phyloP scores from a whole-genome alignment of 2,329 filamentous ascomycete genomes.

The Venturia asperata region DNA sequence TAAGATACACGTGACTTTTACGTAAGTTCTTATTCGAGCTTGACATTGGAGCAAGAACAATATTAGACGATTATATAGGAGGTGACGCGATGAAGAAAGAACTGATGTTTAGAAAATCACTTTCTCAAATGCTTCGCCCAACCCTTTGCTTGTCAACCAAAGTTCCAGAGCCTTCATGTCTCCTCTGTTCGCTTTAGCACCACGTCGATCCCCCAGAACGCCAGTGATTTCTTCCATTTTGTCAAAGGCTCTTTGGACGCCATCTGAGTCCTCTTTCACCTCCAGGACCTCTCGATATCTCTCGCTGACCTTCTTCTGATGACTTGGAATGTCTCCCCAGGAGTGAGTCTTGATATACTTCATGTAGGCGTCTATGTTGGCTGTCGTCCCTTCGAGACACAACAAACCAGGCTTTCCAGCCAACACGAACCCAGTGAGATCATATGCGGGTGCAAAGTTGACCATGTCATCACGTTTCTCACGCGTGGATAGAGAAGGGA shows the following conservation, averaged over 20 bases:
- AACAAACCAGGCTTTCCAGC: slow-evolving; percentile 53
- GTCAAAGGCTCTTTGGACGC: slow-evolving; percentile 38
- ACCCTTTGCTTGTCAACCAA: slow-evolving; percentile 41
- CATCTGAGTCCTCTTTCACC: slow-evolving; percentile 17
- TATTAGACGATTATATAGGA: too few species aligned
- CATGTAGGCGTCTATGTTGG: slow-evolving; percentile 52
- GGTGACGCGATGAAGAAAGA: not conserved
- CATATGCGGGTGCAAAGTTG: slow-evolving; percentile 45
- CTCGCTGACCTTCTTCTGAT: slow-evolving; percentile 58
- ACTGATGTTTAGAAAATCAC: slow-evolving; percentile 28
- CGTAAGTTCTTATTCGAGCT: too few species aligned
- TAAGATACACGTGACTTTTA: too few species aligned
- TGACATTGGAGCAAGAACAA: too few species aligned
- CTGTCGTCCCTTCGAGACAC: slow-evolving; percentile 45
- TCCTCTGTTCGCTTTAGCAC: slow-evolving; percentile 44
- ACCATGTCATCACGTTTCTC: slow-evolving; percentile 53
- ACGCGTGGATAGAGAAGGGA: slow-evolving; percentile 54
- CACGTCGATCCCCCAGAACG: slow-evolving; percentile 41
- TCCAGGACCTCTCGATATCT: slow-evolving; percentile 38
- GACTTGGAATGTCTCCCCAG: slow-evolving; percentile 55
- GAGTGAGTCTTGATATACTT: slow-evolving; percentile 56
- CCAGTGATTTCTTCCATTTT: slow-evolving; percentile 55
- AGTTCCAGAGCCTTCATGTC: slow-evolving; percentile 49
- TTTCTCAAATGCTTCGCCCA: slow-evolving; percentile 41
- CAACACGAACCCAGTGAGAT: slow-evolving; percentile 52